These are phyloP conservation scores for Stephania cephalantha DNA, from an alignment of 164 flowering plant species.

Conservation along the genomic window DNA sequence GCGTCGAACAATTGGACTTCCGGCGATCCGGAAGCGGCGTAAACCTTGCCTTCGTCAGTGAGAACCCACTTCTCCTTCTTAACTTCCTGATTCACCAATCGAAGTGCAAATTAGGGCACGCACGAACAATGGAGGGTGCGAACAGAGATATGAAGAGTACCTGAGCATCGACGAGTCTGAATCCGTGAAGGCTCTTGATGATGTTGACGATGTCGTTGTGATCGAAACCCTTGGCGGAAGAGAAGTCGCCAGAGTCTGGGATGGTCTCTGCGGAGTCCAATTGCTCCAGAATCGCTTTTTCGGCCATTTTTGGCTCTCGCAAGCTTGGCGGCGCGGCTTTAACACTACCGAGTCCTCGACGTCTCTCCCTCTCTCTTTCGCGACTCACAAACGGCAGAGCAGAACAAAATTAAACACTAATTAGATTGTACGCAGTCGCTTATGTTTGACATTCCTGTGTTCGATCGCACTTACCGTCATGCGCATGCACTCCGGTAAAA, in stretches of 20 bases:
- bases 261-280: slow-evolving; percentile 48
- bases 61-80: slow-evolving; percentile 80
- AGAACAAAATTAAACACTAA: no score
- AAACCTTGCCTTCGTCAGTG: slow-evolving; percentile 66
- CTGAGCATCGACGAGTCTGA: slow-evolving; percentile 59
- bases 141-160: slow-evolving; percentile 21
- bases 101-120: background rate
- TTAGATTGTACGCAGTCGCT: no score
- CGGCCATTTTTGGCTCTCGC: slow-evolving; percentile 37
- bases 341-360: background rate
- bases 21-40: slow-evolving; percentile 68
- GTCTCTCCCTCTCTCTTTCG: background rate
- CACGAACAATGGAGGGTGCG: background rate
- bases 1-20: slow-evolving; percentile 70
- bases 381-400: no score
- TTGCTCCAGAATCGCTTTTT: slow-evolving; percentile 64
- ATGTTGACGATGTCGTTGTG: slow-evolving; percentile 67
- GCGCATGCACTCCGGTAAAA: no score
- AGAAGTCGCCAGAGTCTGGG: slow-evolving; percentile 65
- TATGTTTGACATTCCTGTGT: no score
- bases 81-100: slow-evolving; percentile 47
- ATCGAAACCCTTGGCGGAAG: slow-evolving; percentile 39
- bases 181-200: slow-evolving; percentile 78
- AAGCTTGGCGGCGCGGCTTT: background rate
- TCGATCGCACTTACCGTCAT: no score